These are phyloP conservation scores for Thuidium tamariscinum DNA, from an alignment of 225 moss, liverwort and hornwort genomes.

Conservation along the genomic window DNA sequence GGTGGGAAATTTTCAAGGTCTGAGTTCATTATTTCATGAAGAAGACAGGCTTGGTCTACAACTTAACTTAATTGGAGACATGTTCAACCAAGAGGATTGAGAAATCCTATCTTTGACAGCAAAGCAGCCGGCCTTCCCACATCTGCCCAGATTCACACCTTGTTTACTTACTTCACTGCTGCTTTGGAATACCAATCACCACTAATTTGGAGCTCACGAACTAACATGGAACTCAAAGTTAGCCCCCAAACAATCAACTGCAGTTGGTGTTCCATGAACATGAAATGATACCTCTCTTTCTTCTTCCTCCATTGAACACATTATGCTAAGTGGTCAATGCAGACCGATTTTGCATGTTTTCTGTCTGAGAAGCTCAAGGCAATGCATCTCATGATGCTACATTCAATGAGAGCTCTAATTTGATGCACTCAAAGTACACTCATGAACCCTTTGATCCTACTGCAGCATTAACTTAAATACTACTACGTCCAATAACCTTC, in stretches of 20 bases:
- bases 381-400: not conserved
- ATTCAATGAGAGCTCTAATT: not conserved
- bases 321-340: not conserved
- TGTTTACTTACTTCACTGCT: not conserved
- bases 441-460: too few relatives aligned
- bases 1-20: not conserved
- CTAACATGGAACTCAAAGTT: not conserved
- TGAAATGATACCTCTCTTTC: too few relatives aligned
- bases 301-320: not conserved
- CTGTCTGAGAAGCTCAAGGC: not conserved
- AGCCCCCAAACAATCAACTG: not conserved
- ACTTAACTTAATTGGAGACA: not conserved
- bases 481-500: too few relatives aligned
- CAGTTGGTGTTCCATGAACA: too few relatives aligned
- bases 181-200: not conserved
- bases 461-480: too few relatives aligned
- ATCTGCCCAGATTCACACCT: not conserved
- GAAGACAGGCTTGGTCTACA: not conserved
- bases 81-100: not conserved
- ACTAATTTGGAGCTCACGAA: too few relatives aligned
- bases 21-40: not conserved
- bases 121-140: not conserved
- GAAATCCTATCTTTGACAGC: not conserved
- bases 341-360: not conserved
- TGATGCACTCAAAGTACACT: not conserved